Evolutionary conservation across 2,329 filamentous ascomycete genomes (phyloP), one percentile per base, ranked within the genome.

Genomic region (Neonectria neomacrospora): DNA sequence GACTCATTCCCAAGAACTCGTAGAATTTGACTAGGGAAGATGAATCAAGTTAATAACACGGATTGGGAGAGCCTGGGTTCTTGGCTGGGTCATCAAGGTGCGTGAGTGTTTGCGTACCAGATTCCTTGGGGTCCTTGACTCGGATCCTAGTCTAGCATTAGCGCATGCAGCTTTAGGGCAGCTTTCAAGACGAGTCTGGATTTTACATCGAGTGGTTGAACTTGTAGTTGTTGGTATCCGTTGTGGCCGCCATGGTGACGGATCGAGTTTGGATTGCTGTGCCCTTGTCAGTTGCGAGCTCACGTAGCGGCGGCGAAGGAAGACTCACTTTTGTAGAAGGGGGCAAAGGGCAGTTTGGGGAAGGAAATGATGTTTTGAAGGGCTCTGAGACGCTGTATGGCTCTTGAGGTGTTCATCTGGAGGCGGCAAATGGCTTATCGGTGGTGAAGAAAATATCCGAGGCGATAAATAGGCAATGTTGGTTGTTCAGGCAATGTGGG

Each of bases 111-210:
- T 11, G 75, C 80, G 51, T 82, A 91, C 90, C 80, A 41, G 91
- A 93, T 76, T 85, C 88, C 80, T 94, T 90, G 11, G 95, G 95
- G 81, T 99, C 94, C 81, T 98, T 98, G 76, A 98, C 91, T 78
- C 95, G 91, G 77, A 97, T 85, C 93, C 93, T 96, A n/a, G 34
- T 47, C 54, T 67, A 5, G 28, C 22, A 28, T 54, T 28, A 57
- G 60, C 7, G 54, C 68, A 32, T 74, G 56, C n/a, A 64, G 65
- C 48, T 57, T 6, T 23, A 14, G 22, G 16, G 3, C 8, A 14
- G 16, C 34, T 23, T n/a, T 23, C 18, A 5, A 3, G 12, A 16
- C 30, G n/a, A 55, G 16, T 32, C 3, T 37, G n/a, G 6, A 20
- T 54, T 85, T 75, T 76, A 88, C 95, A 98, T 98, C 61, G 92